Evolutionary conservation across 106 monocot genomes (phyloP), one percentile per base, ranked within the genome.

Genomic region (Phalaenopsis aphrodite): DNA sequence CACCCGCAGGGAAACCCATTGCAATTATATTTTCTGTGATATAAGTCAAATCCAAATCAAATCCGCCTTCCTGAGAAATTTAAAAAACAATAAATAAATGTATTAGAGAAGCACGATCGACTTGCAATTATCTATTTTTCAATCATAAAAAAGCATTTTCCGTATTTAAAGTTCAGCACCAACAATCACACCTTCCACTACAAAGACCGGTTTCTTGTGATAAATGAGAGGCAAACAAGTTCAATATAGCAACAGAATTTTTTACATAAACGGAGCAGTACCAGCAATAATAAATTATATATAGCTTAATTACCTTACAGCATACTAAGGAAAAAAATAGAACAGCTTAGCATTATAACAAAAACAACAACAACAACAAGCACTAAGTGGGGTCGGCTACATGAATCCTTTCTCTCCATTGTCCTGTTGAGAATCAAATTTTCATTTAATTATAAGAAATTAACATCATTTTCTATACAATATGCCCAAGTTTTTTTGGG

Each of bases 1-100:
- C 97, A 78, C 97, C 97, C 10, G 97, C 97, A 80, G 97, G 97
- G 47, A 98, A 98, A 74, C 97, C 97, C 97, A 98, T 98, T 8
- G 97, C 97, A 85, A 98, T 98, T 61, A 94, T 94, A 83, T 98
- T 98, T 76, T 98, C 97, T 9, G 97, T 98, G 46, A 98, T 91
- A 84, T 94, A 94, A 56, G 94, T 94, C 89, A 94, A 90, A 81
- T 94, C 94, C 83, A 94, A 88, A 88, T 98, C 97, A 85, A 94
- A 98, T 83, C 90, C 97, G 76, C 92, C 97, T 91, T 98, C 97
- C 96, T 94, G 88, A 18, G 55, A 37, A 75, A 67, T 45, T 6
- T 6, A 52, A 81, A 8, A 42, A 42, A 68, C 11, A 76, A 15
- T 72, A 47, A 79, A 75, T 36, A 56, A 16, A 76, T 43, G 10